Evolutionary conservation across 208 protist species (phyloP).

Genomic region (Acanthamoeba rhysodes): DNA sequence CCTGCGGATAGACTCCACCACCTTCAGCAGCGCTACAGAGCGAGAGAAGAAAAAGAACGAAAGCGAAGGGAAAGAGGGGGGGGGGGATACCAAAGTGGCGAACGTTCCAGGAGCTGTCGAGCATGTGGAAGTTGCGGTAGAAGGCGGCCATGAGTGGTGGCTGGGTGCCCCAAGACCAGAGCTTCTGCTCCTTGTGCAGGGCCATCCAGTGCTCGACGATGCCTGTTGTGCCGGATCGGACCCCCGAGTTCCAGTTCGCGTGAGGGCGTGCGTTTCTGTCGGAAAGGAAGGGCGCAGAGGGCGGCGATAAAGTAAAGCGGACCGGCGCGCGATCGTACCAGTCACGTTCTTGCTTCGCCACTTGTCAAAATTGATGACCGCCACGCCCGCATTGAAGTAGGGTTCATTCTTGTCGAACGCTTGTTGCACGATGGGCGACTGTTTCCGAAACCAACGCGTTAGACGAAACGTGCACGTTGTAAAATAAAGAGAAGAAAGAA

Average conservation of each 20-base stretch:
- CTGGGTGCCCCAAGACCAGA: conserved; percentile 66
- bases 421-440: conserved; percentile 33
- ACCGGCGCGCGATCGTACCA: neutral
- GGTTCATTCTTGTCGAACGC: conserved; percentile 35
- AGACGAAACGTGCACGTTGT: neutral
- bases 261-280: neutral
- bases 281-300: neutral
- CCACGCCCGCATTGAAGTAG: conserved; percentile 67
- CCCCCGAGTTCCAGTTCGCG: too few relatives aligned
- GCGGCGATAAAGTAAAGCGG: neutral
- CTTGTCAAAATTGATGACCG: conserved; percentile 47
- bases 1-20: neutral
- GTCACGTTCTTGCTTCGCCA: conserved; percentile 59
- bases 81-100: conserved; percentile 12
- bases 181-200: conserved; percentile 25
- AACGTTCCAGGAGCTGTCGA: conserved; percentile 71
- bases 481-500: neutral
- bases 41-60: neutral
- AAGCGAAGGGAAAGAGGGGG: neutral
- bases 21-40: neutral
- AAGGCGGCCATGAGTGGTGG: conserved; percentile 71
- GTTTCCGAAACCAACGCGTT: neutral
- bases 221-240: too few relatives aligned
- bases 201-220: conserved; percentile 43
- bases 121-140: conserved; percentile 55